Evolutionary conservation across 2,329 filamentous ascomycete species (phyloP), one percentile per base, ranked within the genome.

Genomic region (Exutisphaerella laricina): DNA sequence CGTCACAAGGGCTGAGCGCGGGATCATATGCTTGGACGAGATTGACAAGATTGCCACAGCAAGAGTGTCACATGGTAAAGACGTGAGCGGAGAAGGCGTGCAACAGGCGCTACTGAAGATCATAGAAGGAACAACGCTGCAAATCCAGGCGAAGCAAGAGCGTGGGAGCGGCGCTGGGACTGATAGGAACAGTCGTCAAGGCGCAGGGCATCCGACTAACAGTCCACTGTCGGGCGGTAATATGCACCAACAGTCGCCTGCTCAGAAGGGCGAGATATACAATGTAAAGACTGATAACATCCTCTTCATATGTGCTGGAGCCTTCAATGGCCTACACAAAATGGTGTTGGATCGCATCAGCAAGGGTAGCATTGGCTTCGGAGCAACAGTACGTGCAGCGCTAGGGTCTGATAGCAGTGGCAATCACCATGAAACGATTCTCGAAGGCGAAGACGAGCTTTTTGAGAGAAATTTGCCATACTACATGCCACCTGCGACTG

Each of bases 61-160:
- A 18, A 90, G 92, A 61, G 84, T 89, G 12, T 80, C 80, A 48
- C 88, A 94, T 47, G 90, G 89, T 14, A 85, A 94, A 56, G 92
- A 98, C 59, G 92, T 98, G 2, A 86, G 89, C 13, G 92, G 92
- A 16, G 92, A 97, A 70, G 92, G 92, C 40, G 92, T 97, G 0
- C 92, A 98, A 60, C 92, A 98, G 66, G 90, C 92, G 5, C 71
- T 98, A 4, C 69, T 98, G 22, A 97, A 97, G 68, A 88, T 98
- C 29, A 87, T 98, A 14, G 92, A 98, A 67, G 92, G 92, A 5
- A 94, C 89, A 1, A 96, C 89, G 17, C 75, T 98, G 8, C 92
- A 94, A 29, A 77, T 98, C 21, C 90, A 89, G 59, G 84, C 90
- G 17, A 97, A 96, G 64, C 78, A 83, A 51, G 85, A 83, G 55